Conservation (phyloP, 1,284 basidiomycete genomes). For the Irpex sp. region DNA sequence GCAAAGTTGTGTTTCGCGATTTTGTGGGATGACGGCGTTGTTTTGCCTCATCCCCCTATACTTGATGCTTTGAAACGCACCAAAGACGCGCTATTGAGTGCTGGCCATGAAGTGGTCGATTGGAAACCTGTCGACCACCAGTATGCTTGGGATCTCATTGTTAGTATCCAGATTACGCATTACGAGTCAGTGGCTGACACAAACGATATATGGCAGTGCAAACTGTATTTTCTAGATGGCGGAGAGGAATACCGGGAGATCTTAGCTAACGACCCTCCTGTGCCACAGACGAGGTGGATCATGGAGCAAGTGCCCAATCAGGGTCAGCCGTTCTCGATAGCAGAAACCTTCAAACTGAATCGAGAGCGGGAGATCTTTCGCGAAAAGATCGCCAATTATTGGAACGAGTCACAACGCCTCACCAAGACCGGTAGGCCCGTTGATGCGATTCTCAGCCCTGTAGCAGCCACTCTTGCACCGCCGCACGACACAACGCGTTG, state of each 20-base stretch:
- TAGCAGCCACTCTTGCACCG: conserved; percentile 48
- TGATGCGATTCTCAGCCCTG: conserved; percentile 53
- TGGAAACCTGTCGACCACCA: conserved; percentile 46
- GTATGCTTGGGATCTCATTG: conserved; percentile 47
- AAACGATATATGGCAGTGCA: conserved; percentile 28
- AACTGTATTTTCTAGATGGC: conserved; percentile 48
- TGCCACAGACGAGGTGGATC: conserved; percentile 47
- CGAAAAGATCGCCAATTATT: conserved; percentile 41
- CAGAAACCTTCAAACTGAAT: conserved; percentile 42
- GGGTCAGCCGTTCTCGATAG: conserved; percentile 33
- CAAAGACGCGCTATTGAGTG: conserved; percentile 39
- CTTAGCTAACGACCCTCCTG: conserved; percentile 35
- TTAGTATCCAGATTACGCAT: conserved; percentile 25
- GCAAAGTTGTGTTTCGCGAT: conserved; percentile 48
- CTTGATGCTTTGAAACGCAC: conserved; percentile 40
- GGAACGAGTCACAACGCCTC: conserved; percentile 43
- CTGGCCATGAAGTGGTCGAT: conserved; percentile 51
- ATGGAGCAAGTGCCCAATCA: conserved; percentile 36
- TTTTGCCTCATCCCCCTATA: conserved; percentile 53
- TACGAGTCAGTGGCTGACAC: conserved; percentile 11
- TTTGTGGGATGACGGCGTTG: conserved; percentile 52
- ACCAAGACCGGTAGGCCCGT: conserved; percentile 49
- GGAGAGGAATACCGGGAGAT: conserved; percentile 43
- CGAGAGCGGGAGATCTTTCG: conserved; percentile 42
- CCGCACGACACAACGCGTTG: conserved; percentile 47